phyloP scores from a whole-genome alignment of 257 asterid genomes.

The Dorcoceras hygrometricum region DNA sequence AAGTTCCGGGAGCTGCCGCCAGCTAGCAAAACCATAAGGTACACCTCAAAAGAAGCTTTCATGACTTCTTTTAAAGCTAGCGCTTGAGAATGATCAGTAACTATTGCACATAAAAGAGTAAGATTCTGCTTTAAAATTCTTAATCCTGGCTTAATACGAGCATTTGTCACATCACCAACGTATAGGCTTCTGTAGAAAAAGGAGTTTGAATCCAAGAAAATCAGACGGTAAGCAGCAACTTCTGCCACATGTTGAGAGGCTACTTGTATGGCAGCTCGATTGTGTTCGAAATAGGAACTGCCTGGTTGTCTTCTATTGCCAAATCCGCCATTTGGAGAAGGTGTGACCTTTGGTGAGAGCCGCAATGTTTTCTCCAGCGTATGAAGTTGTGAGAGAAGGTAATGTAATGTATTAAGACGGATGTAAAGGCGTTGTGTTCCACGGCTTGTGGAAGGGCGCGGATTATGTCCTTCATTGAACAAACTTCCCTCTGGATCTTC shows the following conservation, averaged over 20 bases:
- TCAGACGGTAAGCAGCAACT: slow-evolving; percentile 79
- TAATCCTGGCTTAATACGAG: slow-evolving; percentile 57
- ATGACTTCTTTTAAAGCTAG: slow-evolving; percentile 63
- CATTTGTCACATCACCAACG: slow-evolving; percentile 42
- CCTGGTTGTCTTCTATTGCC: slow-evolving; percentile 44
- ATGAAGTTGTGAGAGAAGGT: slow-evolving; percentile 50
- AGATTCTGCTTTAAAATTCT: slow-evolving; percentile 65
- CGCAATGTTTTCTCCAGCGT: slow-evolving; percentile 54
- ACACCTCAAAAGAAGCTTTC: slow-evolving; percentile 82
- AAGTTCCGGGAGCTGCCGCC: slow-evolving; percentile 76
- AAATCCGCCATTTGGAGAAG: slow-evolving; percentile 38
- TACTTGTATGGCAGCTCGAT: slow-evolving; percentile 51
- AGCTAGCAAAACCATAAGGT: slow-evolving; percentile 75
- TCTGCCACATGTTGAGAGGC: slow-evolving; percentile 74
- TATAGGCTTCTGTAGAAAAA: slow-evolving; percentile 63
- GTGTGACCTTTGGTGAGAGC: slow-evolving; percentile 47
- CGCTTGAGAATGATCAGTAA: slow-evolving; percentile 63
- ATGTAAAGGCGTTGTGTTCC: slow-evolving; percentile 96
- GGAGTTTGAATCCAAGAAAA: slow-evolving; percentile 69
- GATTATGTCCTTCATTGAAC: slow-evolving; percentile 47
- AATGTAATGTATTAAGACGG: slow-evolving; percentile 83
- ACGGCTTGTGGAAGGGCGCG: slow-evolving; percentile 86
- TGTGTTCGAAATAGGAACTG: slow-evolving; percentile 61
- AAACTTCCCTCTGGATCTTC: slow-evolving; percentile 37
- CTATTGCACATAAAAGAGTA: slow-evolving; percentile 69